These are phyloP conservation scores for Pythium inflatum DNA, from an alignment of 352 stramenopile species.

Conservation along the genomic window DNA sequence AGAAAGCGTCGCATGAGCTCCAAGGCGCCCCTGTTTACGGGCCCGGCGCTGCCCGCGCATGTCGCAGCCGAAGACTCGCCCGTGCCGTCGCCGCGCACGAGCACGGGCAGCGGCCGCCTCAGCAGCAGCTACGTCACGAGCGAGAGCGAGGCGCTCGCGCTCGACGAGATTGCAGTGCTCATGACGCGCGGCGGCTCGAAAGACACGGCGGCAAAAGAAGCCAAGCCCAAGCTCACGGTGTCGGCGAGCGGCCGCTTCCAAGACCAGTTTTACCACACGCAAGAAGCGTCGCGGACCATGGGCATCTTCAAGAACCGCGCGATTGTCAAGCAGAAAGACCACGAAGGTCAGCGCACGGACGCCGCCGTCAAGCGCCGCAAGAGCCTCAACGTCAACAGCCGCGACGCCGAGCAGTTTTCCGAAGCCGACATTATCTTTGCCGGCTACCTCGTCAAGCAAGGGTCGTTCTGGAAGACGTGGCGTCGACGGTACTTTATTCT, in stretches of 20 bases:
- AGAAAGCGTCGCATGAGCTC: constrained; percentile 1
- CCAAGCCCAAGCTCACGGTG: constrained; percentile 72
- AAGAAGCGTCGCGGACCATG: constrained; percentile 79
- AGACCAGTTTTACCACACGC: constrained; percentile 87
- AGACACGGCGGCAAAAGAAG: constrained; percentile 9
- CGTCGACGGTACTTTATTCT: constrained; percentile 83
- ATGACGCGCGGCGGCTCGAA: constrained; percentile 26
- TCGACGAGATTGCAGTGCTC: constrained; percentile 34
- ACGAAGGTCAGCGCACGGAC: constrained; percentile 32
- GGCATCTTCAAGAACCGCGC: constrained; percentile 78
- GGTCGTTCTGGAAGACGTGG: constrained; percentile 90
- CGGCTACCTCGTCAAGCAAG: constrained; percentile 83
- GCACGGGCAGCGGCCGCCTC: background rate
- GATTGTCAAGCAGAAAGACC: constrained; percentile 53
- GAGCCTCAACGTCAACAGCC: constrained; percentile 72
- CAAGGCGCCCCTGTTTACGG: constrained; percentile 2
- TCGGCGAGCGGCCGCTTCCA: constrained; percentile 84
- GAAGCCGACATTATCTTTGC: constrained; percentile 81
- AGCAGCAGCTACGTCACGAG: background rate
- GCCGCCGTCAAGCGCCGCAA: constrained; percentile 45
- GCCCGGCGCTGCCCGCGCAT: background rate
- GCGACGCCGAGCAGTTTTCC: constrained; percentile 86
- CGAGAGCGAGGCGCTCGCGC: constrained; percentile 18
- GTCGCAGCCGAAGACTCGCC: background rate
- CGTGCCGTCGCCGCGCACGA: constrained; percentile 17